Evolutionary conservation across 768 basidiomycete species (phyloP), one percentile per base, ranked within the genome.

Genomic region (Rubroboletus pulcherrimus): DNA sequence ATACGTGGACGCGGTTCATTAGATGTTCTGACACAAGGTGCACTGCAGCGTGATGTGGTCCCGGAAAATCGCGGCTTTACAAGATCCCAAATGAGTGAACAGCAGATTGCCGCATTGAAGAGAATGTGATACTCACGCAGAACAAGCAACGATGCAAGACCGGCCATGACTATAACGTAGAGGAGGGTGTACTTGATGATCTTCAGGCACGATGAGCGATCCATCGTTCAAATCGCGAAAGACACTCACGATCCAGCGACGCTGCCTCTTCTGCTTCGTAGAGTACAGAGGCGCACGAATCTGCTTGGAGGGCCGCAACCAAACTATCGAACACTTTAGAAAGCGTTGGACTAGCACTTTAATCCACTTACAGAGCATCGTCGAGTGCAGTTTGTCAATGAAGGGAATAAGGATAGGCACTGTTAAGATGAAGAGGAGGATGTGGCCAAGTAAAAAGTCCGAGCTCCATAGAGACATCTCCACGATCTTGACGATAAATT

Each of bases 381-480:
- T 95, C 30, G 96, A 93, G 74, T 99, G 97, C 49, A 96, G 58
- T 53, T 83, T 84, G 76, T 97, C 94, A 59, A 87, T 72, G 71
- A 86, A 95, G 0, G 97, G 97, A 51, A 98, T 85, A 62, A 96
- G 70, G 56, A 89, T 78, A 0, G 92, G 90, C 15, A 86, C 85
- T 7, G 93, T 91, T 72, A 98, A 75, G 64, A 97, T 84, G 70
- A 97, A 82, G 61, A 98, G 75, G 11, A 98, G 80, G 54, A 98
- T 74, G 66, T 93, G 91, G 5, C 79, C 88, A 47, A 93, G 78
- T 40, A 98, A 74, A 78, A 98, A 97, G 75, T 98, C 97, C 7
- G 93, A 95, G 45, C 87, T 88, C 90, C 96, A 98, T 15, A 98
- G 76, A 26, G 91, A 91, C 87, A 98, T 91, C 74, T 98, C 96